Conservation (phyloP, 257 asterid genomes). For the Przewalskia tangutica region DNA sequence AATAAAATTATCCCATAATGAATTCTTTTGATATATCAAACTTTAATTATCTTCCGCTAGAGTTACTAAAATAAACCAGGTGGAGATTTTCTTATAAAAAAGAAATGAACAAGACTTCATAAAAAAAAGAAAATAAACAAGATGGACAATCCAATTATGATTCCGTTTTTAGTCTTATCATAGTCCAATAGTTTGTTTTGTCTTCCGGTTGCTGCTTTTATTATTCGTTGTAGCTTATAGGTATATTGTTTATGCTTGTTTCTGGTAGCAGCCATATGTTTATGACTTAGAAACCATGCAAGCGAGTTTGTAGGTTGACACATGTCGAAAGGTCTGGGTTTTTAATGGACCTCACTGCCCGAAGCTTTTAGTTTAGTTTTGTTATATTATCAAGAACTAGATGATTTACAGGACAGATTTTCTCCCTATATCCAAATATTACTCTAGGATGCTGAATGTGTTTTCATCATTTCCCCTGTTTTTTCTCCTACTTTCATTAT, state of each 20-base stretch:
- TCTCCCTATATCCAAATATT: neutral
- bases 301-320: neutral
- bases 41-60: neutral
- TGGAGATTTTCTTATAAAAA: neutral
- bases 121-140: neutral
- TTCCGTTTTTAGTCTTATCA: constrained; percentile 26
- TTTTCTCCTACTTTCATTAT: constrained; percentile 1
- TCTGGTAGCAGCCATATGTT: neutral
- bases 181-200: constrained; percentile 19
- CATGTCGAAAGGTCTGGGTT: too few species aligned
- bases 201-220: constrained; percentile 20
- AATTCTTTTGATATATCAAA: neutral
- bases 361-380: neutral
- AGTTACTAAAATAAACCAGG: neutral
- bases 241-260: neutral
- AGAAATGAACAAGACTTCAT: too few species aligned
- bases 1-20: neutral
- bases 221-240: neutral
- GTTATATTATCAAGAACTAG: neutral
- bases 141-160: constrained; percentile 16
- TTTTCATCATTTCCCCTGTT: neutral
- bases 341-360: neutral
- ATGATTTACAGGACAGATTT: neutral
- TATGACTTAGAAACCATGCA: neutral
- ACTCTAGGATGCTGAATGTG: neutral